phyloP scores from a whole-genome alignment of 495 filamentous ascomycete genomes.

The Podospora anserina region DNA sequence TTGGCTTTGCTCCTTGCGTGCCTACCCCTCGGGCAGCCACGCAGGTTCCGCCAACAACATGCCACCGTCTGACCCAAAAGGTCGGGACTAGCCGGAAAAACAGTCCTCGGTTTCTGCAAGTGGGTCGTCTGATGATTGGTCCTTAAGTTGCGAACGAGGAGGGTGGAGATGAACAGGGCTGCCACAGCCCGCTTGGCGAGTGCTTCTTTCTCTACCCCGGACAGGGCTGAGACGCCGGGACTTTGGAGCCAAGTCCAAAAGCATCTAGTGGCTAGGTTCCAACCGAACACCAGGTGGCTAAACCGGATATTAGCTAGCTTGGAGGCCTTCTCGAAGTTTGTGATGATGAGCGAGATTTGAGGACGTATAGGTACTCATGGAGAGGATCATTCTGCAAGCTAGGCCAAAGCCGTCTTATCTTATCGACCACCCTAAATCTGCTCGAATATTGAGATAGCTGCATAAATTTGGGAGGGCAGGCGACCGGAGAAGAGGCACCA shows the following conservation, averaged over 20 bases:
- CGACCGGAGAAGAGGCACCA: no score
- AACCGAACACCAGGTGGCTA: neutral
- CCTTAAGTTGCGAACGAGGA: neutral
- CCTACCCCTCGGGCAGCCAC: neutral
- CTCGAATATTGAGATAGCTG: no score
- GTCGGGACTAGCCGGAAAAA: no score
- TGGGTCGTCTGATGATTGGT: neutral
- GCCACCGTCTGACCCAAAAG: neutral
- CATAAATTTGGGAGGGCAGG: no score
- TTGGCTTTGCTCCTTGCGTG: neutral
- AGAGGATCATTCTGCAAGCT: no score
- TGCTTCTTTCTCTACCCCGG: neutral
- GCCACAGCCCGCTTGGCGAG: neutral
- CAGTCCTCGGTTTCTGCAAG: neutral
- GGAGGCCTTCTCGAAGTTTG: neutral
- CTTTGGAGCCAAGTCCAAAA: neutral
- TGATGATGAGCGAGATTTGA: neutral
- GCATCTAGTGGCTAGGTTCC: neutral
- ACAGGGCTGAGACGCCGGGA: slow-evolving; percentile 8
- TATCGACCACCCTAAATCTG: no score
- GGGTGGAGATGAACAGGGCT: neutral
- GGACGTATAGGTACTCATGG: neutral
- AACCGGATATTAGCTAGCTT: neutral
- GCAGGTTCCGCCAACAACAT: neutral
- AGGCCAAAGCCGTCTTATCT: no score